These are phyloP conservation scores for Boletellus ananiceps DNA, from an alignment of 768 basidiomycete genomes.

Conservation along the genomic window DNA sequence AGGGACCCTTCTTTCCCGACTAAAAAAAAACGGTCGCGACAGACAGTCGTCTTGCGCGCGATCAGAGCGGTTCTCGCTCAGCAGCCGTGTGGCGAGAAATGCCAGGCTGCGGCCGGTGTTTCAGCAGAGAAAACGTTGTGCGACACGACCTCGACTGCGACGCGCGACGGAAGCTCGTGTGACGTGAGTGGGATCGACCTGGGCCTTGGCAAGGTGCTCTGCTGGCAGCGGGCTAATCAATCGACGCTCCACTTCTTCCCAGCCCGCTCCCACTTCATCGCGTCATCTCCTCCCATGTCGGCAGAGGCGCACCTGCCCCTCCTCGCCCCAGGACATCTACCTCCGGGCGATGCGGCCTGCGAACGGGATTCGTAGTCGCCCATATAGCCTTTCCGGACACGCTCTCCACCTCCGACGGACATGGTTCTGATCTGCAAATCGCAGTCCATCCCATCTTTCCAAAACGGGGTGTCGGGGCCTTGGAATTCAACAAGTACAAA, in stretches of 20 bases:
- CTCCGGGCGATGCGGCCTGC: no score
- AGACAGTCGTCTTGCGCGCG: no score
- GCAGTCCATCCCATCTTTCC: neutral
- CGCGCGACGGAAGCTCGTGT: neutral
- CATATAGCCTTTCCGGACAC: no score
- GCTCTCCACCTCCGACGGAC: no score
- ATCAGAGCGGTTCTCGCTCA: no score
- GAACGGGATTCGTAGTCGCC: no score
- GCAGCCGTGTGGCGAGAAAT: no score
- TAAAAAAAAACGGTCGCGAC: neutral
- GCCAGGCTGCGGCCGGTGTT: constrained; percentile 2
- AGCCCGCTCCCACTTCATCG: constrained; percentile 2
- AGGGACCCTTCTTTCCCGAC: neutral
- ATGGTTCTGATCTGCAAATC: neutral
- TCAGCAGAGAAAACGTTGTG: constrained; percentile 10
- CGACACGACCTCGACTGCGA: constrained; percentile 1
- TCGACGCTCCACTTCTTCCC: constrained; percentile 15
- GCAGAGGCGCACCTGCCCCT: constrained; percentile 17
- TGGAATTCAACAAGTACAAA: constrained; percentile 30
- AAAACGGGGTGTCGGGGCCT: constrained; percentile 12
- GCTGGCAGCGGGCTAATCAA: constrained; percentile 16
- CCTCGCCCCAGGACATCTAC: no score
- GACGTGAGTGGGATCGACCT: constrained; percentile 11
- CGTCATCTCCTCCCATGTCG: constrained; percentile 23
- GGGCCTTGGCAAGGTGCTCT: constrained; percentile 17